A percentile compares a stretch with the other conserved stretches of the same genome.
These are phyloP conservation scores for Elaeis guineensis DNA, from an alignment of 176 grass and related monocot species.

Conservation along the genomic window DNA sequence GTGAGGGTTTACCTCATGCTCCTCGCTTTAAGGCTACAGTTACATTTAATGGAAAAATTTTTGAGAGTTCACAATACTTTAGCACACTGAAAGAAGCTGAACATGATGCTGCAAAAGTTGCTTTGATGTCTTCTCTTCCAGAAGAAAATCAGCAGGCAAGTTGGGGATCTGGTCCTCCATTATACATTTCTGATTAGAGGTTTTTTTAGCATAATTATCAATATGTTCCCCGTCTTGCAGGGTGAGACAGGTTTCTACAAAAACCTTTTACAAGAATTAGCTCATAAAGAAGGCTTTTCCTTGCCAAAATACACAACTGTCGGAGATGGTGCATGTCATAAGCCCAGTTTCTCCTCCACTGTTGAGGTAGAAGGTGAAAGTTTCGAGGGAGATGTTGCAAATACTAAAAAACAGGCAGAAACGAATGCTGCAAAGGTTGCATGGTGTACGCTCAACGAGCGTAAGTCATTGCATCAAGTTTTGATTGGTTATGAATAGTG, in stretches of 20 bases:
- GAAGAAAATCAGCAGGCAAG: conserved; percentile 25
- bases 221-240: conserved; percentile 22
- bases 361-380: conserved; percentile 41
- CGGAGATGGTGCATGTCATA: conserved; percentile 16
- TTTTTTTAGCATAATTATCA: no score
- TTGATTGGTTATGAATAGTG: no score
- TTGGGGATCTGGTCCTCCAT: no score
- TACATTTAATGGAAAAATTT: conserved; percentile 47
- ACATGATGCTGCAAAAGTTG: conserved; percentile 54
- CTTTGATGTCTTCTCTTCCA: conserved; percentile 49
- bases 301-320: conserved; percentile 48
- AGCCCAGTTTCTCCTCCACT: conserved; percentile 30
- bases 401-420: conserved; percentile 67
- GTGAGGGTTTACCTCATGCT: conserved; percentile 26
- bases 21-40: conserved; percentile 61
- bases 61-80: conserved; percentile 47
- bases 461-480: conserved; percentile 30
- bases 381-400: conserved; percentile 46
- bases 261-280: conserved; percentile 50
- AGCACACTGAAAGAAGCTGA: conserved; percentile 57
- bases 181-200: no score
- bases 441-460: conserved; percentile 33
- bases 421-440: conserved; percentile 52
- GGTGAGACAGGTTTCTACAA: conserved; percentile 36
- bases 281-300: conserved; percentile 40